Evolutionary conservation across 139 green algal species (phyloP).

Genomic region (Zygnema circumcarinatum): DNA sequence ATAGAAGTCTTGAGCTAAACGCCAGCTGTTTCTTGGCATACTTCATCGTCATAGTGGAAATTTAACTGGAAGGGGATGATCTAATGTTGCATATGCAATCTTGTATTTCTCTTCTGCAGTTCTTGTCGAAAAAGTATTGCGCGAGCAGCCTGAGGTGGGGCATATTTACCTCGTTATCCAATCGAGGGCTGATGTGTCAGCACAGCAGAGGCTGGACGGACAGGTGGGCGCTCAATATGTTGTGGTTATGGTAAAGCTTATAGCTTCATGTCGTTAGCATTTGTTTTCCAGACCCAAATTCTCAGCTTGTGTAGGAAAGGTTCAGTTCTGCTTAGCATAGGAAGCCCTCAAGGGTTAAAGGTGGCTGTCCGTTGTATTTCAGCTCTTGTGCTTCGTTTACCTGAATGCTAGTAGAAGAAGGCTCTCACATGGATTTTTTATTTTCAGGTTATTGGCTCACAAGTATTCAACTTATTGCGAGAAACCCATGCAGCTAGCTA

Average conservation of each 20-base stretch:
- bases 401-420: no score
- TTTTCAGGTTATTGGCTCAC: conserved; percentile 32
- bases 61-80: no score
- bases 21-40: no score
- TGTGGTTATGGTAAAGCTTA: neutral
- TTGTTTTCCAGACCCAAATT: neutral
- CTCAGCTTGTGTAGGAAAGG: no score
- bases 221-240: conserved; percentile 19
- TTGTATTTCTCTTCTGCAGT: conserved; percentile 18
- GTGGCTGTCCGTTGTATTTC: no score
- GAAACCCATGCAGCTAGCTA: conserved; percentile 31
- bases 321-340: no score
- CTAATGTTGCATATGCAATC: no score
- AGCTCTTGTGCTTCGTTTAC: no score
- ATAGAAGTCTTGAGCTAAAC: no score
- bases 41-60: no score
- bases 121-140: conserved; percentile 54
- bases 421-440: no score
- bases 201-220: conserved; percentile 23
- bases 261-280: neutral
- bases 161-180: conserved; percentile 55
- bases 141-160: conserved; percentile 55
- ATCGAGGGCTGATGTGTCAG: conserved; percentile 6
- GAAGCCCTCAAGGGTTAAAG: no score
- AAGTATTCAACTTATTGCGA: conserved; percentile 51